Base-by-base conservation (phyloP, 2,329 filamentous ascomycete species). In the Pyrenophora seminiperda region DNA sequence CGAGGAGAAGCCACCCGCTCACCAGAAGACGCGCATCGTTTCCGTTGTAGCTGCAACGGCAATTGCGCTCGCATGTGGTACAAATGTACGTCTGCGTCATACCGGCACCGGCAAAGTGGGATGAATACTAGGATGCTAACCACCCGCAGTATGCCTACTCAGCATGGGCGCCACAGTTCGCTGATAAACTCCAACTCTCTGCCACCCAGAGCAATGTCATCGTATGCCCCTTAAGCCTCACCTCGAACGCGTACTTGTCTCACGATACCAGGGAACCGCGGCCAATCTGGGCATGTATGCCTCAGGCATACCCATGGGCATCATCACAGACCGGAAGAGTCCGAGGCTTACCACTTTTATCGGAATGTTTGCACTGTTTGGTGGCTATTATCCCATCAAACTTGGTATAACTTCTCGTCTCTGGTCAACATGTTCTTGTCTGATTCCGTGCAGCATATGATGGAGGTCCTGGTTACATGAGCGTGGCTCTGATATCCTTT, bases 131-230 rank as follows among this genome's bases (percentile, higher is more conserved):
- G n/a, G 18, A 41, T 50, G 44, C 67, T 77, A 50, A 73, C 53
- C 41, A 29, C 13, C 42, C 31, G 41, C 68, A 97, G 91, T 97
- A 99, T 83, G 93, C 92, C 69, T 99, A 97, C 76, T 97, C 91
- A 47, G 93, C 93, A 75, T 99, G 94, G 92, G 91, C 90, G 11
- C 94, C 94, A 15, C 92, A 97, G 75, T 97, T 97, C 70, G 91
- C 92, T 41, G 87, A 95, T 66, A 86, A 84, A 62, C 80, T 99
- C 63, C 86, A 88, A 70, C 83, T 97, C 54, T 91, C 91, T 11
- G 88, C 94, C n/a, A 97, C 93, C 2, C 82, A 97, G 73, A 91
- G 85, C 74, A 97, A 99, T 74, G 75, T 97, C 59, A 92, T 99
- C 68, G 92, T 87, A 78, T 70, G 83, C 67, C 32, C 9, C 52